Conservation (phyloP, 2,329 filamentous ascomycete species). For the Colletotrichum echinochloae region DNA sequence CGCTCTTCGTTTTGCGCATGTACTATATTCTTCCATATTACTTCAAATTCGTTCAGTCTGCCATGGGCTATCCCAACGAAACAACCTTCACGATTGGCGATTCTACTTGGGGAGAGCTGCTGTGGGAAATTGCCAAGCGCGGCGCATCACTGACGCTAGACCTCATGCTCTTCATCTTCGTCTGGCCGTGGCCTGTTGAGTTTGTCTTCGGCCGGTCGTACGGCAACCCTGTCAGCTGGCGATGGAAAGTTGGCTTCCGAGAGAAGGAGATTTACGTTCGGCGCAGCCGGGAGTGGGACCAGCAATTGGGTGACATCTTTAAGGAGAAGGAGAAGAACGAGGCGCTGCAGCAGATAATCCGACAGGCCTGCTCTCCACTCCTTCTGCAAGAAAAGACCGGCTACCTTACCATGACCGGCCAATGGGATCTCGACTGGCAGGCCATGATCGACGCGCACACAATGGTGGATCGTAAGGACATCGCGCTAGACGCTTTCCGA, state of each 20-base stretch:
- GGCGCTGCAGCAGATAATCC: conserved; percentile 71
- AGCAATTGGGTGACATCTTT: conserved; percentile 66
- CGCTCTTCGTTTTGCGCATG: conserved; percentile 75
- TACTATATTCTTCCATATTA: conserved; percentile 80
- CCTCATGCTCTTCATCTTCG: conserved; percentile 74
- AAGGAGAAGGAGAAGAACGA: conserved; percentile 63
- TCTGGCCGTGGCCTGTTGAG: conserved; percentile 79
- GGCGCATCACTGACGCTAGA: conserved; percentile 78
- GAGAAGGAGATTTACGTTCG: conserved; percentile 85
- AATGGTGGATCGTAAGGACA: conserved; percentile 73
- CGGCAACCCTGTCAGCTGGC: conserved; percentile 78
- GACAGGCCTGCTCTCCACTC: conserved; percentile 75
- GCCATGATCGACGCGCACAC: conserved; percentile 81
- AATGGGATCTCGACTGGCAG: conserved; percentile 90
- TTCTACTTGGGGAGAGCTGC: conserved; percentile 68
- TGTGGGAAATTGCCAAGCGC: conserved; percentile 69
- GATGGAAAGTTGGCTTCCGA: conserved; percentile 80
- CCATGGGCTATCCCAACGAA: conserved; percentile 74
- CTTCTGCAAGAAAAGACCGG: conserved; percentile 83
- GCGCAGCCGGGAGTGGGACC: conserved; percentile 79
- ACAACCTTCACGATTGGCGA: conserved; percentile 71
- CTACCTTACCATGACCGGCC: conserved; percentile 84
- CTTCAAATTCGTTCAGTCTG: conserved; percentile 71
- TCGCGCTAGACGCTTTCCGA: conserved; percentile 75
- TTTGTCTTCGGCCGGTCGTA: conserved; percentile 73